These are phyloP conservation scores for Pezicula radicicola DNA, from an alignment of 2,329 filamentous ascomycete genomes.

Conservation along the genomic window DNA sequence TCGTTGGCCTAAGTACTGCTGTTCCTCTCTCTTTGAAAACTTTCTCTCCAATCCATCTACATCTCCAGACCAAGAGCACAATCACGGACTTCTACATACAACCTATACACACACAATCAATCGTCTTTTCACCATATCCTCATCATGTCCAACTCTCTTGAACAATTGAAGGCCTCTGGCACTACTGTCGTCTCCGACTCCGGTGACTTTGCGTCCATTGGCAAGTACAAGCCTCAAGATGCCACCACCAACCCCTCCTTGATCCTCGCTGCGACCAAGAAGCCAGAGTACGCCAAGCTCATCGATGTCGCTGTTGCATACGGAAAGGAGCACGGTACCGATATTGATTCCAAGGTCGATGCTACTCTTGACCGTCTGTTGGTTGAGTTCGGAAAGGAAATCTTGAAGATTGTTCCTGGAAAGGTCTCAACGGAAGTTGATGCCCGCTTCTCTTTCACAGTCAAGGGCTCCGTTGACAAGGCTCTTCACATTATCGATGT, in stretches of 20 bases:
- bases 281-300: constrained; percentile 89
- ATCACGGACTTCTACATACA: not conserved
- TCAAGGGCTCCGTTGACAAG: constrained; percentile 88
- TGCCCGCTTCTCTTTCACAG: constrained; percentile 93
- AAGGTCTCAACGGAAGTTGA: constrained; percentile 99
- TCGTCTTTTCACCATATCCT: not conserved
- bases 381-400: constrained; percentile 97
- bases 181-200: constrained; percentile 97
- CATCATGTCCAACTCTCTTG: constrained; percentile 81
- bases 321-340: constrained; percentile 73
- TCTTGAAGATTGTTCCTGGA: constrained; percentile 93
- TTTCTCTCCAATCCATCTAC: not conserved
- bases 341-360: constrained; percentile 80
- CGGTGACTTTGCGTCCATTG: constrained; percentile 78
- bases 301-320: constrained; percentile 83
- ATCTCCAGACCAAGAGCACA: not conserved
- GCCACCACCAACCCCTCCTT: constrained; percentile 99
- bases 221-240: constrained; percentile 99
- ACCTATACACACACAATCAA: not conserved
- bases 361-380: constrained; percentile 88
- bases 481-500: constrained; percentile 96
- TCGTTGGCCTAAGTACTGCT: not conserved
- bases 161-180: constrained; percentile 95
- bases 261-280: constrained; percentile 97
- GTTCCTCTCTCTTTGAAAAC: not conserved